Percentiles rank a stretch among this genome's conserved stretches.
Evolutionary conservation across 202 grass and related monocot species (phyloP).

Genomic region (Setaria italica): DNA sequence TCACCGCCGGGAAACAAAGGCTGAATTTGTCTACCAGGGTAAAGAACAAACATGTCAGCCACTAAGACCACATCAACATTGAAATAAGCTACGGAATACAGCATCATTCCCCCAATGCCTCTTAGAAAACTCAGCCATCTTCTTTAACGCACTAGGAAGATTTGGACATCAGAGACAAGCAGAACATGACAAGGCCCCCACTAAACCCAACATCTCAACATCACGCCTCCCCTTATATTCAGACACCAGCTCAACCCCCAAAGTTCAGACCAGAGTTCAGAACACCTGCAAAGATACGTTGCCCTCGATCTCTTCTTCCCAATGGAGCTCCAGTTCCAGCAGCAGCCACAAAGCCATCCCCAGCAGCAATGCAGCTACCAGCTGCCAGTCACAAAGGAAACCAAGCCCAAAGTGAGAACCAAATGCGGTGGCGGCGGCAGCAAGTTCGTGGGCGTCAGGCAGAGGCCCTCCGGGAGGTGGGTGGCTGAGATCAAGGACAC

Average conservation of each 20-base stretch:
- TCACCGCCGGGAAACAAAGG: conserved; percentile 29
- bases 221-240: conserved; percentile 42
- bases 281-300: background rate
- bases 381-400: conserved; percentile 16
- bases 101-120: conserved; percentile 35
- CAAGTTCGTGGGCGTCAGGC: conserved; percentile 86
- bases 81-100: conserved; percentile 39
- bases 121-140: conserved; percentile 63
- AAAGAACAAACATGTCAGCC: conserved; percentile 58
- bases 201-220: conserved; percentile 24
- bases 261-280: conserved; percentile 41
- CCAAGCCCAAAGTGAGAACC: conserved; percentile 40
- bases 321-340: conserved; percentile 93
- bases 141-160: conserved; percentile 40
- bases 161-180: conserved; percentile 39
- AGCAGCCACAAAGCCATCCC: conserved; percentile 40
- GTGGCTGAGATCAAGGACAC: conserved; percentile 98
- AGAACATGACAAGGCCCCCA: conserved; percentile 46
- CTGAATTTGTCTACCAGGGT: conserved; percentile 14
- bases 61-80: conserved; percentile 63
- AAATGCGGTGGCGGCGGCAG: conserved; percentile 36
- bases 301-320: background rate
- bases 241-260: conserved; percentile 20
- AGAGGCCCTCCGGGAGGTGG: conserved; percentile 81
- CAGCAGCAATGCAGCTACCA: conserved; percentile 50